Base-by-base conservation (phyloP, 768 basidiomycete species). In the Cystofilobasidium macerans region DNA sequence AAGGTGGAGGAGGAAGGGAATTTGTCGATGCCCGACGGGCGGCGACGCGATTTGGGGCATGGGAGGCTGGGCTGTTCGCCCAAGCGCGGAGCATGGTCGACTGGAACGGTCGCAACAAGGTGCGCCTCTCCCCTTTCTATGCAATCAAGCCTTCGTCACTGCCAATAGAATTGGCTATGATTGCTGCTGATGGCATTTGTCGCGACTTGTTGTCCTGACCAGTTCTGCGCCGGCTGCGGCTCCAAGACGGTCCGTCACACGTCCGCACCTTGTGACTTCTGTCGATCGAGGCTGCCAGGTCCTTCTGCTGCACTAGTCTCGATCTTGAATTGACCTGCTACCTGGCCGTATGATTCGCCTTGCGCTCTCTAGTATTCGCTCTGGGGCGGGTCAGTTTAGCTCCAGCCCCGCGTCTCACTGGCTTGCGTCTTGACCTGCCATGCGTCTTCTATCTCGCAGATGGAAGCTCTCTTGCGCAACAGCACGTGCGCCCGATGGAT, bases 161-260 rank as follows among this genome's bases (percentile, higher is more conserved):
- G 6, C 0, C 20, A 16, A 35, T 30, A 9, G 24, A 47, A 59
- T 57, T 35, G 43, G 58, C 54, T 24, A 43, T 45, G 43, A 12
- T 45, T 20, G 22, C 45, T n/a, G 3, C 24, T 57, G 64, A 33
- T 59, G 38, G 36, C 51, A 24, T 30, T 1, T n/a, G n/a, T n/a
- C n/a, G n/a, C n/a, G n/a, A n/a, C n/a, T n/a, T n/a, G n/a, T n/a
- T n/a, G n/a, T 35, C 58, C 68, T 30, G 4, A 24, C 51, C 68
- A 92, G 89, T 93, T 89, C 75, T 98, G 94, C 73, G 82, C 93
- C 0, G 85, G 83, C 0, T 98, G 94, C 74, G 91, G 92, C 4
- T 82, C 85, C 0, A 81, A 81, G 2, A 82, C 60, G 59, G 65
- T 67, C 20, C 51, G 65, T 61, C 12, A 22, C 24, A 14, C 13